Conservation (phyloP, 192 early-diverging fungal genomes). For the Lunasporangiospora selenospora region DNA sequence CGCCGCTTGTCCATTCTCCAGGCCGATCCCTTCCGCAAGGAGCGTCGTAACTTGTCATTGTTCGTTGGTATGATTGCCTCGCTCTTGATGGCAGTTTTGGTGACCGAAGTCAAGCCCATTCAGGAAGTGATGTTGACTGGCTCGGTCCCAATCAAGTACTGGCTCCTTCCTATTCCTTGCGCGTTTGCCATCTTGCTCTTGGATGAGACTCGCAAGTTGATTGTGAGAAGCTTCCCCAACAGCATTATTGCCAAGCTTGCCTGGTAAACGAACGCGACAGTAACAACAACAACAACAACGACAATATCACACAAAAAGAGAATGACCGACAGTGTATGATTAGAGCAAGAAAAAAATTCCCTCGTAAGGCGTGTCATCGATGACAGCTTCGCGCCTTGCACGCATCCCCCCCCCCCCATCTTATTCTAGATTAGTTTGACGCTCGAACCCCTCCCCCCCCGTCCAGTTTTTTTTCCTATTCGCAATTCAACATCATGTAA, state of each 20-base stretch:
- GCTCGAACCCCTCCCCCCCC: too few relatives aligned
- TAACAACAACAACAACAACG: too few relatives aligned
- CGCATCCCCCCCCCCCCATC: too few relatives aligned
- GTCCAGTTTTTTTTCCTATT: too few relatives aligned
- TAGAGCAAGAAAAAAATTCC: too few relatives aligned
- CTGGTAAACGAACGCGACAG: slow-evolving; percentile 38
- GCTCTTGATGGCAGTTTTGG: slow-evolving; percentile 53
- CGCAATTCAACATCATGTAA: too few relatives aligned
- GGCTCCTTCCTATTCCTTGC: slow-evolving; percentile 71
- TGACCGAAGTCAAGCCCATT: slow-evolving; percentile 59
- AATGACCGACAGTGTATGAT: too few relatives aligned
- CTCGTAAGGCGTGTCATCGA: too few relatives aligned
- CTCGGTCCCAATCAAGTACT: slow-evolving; percentile 67
- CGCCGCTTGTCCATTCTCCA: slow-evolving; percentile 66
- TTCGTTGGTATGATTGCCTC: slow-evolving; percentile 60
- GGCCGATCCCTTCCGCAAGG: slow-evolving; percentile 66
- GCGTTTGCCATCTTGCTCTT: slow-evolving; percentile 63
- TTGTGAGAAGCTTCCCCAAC: slow-evolving; percentile 44
- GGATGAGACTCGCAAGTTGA: slow-evolving; percentile 71
- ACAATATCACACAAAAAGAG: too few relatives aligned
- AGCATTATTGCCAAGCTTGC: slow-evolving; percentile 28
- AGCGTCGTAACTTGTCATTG: slow-evolving; percentile 62
- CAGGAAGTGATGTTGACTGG: slow-evolving; percentile 61
- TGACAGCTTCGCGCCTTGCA: too few relatives aligned
- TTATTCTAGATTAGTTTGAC: too few relatives aligned